Conservation (phyloP, 2,329 filamentous ascomycete genomes). For the Alternaria triticimaculans region DNA sequence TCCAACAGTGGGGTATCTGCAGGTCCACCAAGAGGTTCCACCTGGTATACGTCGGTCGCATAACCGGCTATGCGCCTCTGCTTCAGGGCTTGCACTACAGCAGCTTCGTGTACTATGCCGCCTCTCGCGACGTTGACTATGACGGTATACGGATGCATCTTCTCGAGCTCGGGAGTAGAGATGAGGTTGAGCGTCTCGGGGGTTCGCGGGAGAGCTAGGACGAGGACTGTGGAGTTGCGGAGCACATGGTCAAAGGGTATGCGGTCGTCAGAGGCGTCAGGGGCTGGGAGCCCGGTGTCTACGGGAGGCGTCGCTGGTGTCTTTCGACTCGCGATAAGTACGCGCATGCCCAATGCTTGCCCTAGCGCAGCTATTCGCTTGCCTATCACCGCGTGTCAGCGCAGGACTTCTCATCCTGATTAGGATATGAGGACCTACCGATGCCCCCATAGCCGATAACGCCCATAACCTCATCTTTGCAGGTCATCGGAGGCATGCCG, state of each 20-base stretch:
- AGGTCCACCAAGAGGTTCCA: slow-evolving; percentile 54
- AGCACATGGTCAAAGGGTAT: slow-evolving; percentile 49
- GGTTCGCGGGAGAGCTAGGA: slow-evolving; percentile 45
- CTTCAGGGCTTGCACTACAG: slow-evolving; percentile 55
- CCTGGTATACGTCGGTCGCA: slow-evolving; percentile 59
- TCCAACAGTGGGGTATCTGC: slow-evolving; percentile 53
- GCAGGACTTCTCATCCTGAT: slow-evolving; percentile 11
- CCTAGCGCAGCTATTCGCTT: slow-evolving; percentile 56
- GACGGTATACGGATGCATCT: slow-evolving; percentile 55
- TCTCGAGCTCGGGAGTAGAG: slow-evolving; percentile 50
- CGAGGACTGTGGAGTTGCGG: slow-evolving; percentile 46
- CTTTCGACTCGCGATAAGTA: slow-evolving; percentile 56
- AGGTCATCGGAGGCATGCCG: slow-evolving; percentile 53
- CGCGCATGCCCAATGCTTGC: slow-evolving; percentile 56
- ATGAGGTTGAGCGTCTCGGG: slow-evolving; percentile 43
- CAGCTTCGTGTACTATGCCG: slow-evolving; percentile 59
- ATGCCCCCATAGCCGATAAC: slow-evolving; percentile 60
- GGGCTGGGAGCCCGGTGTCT: slow-evolving; percentile 6
- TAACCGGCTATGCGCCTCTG: slow-evolving; percentile 57
- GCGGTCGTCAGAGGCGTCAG: slow-evolving; percentile 30
- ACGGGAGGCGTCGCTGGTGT: slow-evolving; percentile 11
- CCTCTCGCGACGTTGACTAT: slow-evolving; percentile 60
- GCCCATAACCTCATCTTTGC: slow-evolving; percentile 57
- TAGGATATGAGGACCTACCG: slow-evolving; percentile 39
- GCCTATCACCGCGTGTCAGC: slow-evolving; percentile 33